Base-by-base conservation (phyloP, 1,139 yeast genomes). In the Candida anutae region DNA sequence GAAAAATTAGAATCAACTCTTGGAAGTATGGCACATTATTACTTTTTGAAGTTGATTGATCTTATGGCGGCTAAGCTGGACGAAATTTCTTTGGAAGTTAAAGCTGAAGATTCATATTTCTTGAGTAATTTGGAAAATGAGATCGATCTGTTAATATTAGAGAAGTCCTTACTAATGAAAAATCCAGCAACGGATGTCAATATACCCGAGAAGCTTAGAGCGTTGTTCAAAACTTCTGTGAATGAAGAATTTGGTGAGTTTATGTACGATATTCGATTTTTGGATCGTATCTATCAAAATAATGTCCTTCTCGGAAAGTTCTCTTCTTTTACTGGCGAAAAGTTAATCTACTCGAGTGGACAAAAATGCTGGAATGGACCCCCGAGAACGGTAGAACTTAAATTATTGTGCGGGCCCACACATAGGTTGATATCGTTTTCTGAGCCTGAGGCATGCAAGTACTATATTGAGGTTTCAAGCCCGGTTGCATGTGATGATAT, bases 341-440 rank as follows among this genome's bases (percentile, higher is more conserved):
- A 55, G 16, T 37, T 64, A 26, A 34, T 38, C 25, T 88, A 62
- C 46, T 60, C 51, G 5, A 51, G 63, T 19, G 99, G 99, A n/a
- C 77, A 77, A 28, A 69, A 69, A 46, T 93, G 99, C 53, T 90
- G 98, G 96, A 84, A 87, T 49, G 98, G 98, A 0, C 97, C 97
- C 3, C 53, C 61, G 16, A 72, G 99, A 48, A 69, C 79, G 20
- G 88, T 87, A 1, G 56, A 55, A 8, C 77, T 84, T 3, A 63
- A 65, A 16, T 50, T 90, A 34, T 59, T 61, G 13, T 93, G 99
- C 55, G 94, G 94, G 1, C 49, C 58, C 4, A 56, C 60, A 3
- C 59, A 70, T 24, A 62, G 68, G 34, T 58, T 93, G 17, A 31
- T 76, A 16, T 55, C 75, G 3, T 94, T 88, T 4, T 63, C 78